Base-by-base conservation (phyloP, 108 stramenopile genomes). In the Nitzschia inconspicua region DNA sequence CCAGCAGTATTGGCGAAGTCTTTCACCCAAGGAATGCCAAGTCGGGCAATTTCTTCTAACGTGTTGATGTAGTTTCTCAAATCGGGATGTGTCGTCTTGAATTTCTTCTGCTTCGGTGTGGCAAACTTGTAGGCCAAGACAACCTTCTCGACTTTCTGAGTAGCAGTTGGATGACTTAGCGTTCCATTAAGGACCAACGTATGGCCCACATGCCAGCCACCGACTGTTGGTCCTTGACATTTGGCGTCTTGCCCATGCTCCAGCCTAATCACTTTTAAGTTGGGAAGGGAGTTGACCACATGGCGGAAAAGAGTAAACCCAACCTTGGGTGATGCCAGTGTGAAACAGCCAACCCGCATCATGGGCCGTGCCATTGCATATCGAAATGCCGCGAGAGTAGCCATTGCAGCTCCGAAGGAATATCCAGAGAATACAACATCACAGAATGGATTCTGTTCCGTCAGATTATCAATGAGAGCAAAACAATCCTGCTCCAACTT, bases 351-450 rank as follows among this genome's bases (percentile, higher is more conserved):
- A 10, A 91, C 82, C 7, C 86, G 68, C 55, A 83, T 58, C 57
- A 63, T 73, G 2, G 84, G 73, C 20, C 82, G 72, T 9, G 62
- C 57, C 16, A 56, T 74, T 24, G 89, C 77, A 60, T 85, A 91
- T 41, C 82, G 63, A 13, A 70, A 55, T 2, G 78, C 77, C 18
- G 69, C 86, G 50, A 91, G 52, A 4, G 82, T 85, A 16, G 86
- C 84, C 43, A 91, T 41, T 0, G 75, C 80, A 0, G 56, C 85
- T 7, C 86, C 89, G 48, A 79, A 87, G 40, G 81, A 83, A 53
- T 85, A 77, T 2, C 89, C 89, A 3, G 86, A 75, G 56, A 91
- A 83, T 57, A 77, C 77, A 31, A 85, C 72, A 51, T 91, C 86
- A 51, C 71, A 85, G 56, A 91, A 91, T 23, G 89, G 89, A 47